phyloP scores from a whole-genome alignment of 1,139 yeast genomes.

The Pneumocystis wakefieldiae region DNA sequence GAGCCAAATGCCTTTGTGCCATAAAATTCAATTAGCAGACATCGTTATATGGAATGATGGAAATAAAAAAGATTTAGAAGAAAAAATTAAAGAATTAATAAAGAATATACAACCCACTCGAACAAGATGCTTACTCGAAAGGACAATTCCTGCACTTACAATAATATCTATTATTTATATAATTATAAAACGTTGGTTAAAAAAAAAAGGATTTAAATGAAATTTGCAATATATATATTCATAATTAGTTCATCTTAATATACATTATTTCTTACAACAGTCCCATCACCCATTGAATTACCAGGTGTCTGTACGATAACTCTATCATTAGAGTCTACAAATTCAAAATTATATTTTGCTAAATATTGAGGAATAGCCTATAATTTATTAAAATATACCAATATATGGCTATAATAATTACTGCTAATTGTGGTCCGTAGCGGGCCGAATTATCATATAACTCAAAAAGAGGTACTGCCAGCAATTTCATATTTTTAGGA shows the following conservation, averaged over 20 bases:
- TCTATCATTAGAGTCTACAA: slow-evolving; percentile 20
- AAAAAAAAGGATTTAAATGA: background rate
- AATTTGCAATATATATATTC: background rate
- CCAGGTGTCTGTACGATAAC: slow-evolving; percentile 17
- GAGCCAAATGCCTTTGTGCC: slow-evolving; percentile 58
- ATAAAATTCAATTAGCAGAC: slow-evolving; percentile 48
- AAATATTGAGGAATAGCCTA: slow-evolving; percentile 24
- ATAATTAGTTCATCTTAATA: background rate
- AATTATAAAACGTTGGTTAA: background rate
- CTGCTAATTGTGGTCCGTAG: slow-evolving; percentile 23
- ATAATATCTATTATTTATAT: background rate
- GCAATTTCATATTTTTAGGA: slow-evolving; percentile 23
- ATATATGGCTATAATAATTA: background rate
- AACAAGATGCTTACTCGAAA: slow-evolving; percentile 8
- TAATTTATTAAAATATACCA: background rate
- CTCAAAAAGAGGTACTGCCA: slow-evolving; percentile 26
- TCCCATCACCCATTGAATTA: background rate
- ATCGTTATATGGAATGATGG: slow-evolving; percentile 51
- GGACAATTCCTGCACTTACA: slow-evolving; percentile 6
- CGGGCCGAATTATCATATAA: slow-evolving; percentile 24
- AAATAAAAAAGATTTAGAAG: slow-evolving; percentile 27
- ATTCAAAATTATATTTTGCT: slow-evolving; percentile 24
- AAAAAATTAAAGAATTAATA: slow-evolving; percentile 6
- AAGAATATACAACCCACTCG: slow-evolving; percentile 9
- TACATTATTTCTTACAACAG: background rate